Evolutionary conservation across 495 filamentous ascomycete species (phyloP).

Genomic region (Penicillium ucsense): DNA sequence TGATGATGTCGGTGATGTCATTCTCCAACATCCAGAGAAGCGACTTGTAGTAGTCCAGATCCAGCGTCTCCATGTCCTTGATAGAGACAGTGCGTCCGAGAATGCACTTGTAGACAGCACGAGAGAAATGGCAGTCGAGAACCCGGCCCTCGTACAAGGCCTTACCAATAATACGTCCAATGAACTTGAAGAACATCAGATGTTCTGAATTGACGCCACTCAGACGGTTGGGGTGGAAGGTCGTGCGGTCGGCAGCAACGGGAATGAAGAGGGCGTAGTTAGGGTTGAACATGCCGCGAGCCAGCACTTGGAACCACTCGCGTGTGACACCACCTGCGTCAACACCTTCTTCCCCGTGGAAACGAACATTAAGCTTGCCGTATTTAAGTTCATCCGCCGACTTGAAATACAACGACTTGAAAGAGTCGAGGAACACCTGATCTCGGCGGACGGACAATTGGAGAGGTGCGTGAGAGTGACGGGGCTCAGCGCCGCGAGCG

Average conservation of each 20-base stretch:
- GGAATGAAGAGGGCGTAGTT: constrained; percentile 95
- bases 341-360: constrained; percentile 95
- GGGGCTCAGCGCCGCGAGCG: constrained; percentile 54
- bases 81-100: constrained; percentile 89
- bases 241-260: constrained; percentile 95
- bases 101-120: constrained; percentile 96
- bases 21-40: constrained; percentile 97
- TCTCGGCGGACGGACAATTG: constrained; percentile 87
- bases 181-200: constrained; percentile 98
- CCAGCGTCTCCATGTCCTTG: constrained; percentile 99
- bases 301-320: constrained; percentile 98
- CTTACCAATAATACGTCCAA: constrained; percentile 96
- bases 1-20: constrained; percentile 97
- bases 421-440: constrained; percentile 96
- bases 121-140: constrained; percentile 96
- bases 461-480: constrained; percentile 62
- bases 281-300: constrained; percentile 97
- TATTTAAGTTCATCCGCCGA: constrained; percentile 92
- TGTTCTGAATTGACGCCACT: constrained; percentile 94
- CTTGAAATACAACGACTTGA: constrained; percentile 94
- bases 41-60: constrained; percentile 99
- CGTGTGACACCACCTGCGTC: constrained; percentile 96
- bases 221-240: constrained; percentile 93
- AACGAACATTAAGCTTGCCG: constrained; percentile 93
- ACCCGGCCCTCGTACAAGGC: constrained; percentile 94